Conservation (phyloP, 2,329 filamentous ascomycete genomes). For the Aspergillus sp. region DNA sequence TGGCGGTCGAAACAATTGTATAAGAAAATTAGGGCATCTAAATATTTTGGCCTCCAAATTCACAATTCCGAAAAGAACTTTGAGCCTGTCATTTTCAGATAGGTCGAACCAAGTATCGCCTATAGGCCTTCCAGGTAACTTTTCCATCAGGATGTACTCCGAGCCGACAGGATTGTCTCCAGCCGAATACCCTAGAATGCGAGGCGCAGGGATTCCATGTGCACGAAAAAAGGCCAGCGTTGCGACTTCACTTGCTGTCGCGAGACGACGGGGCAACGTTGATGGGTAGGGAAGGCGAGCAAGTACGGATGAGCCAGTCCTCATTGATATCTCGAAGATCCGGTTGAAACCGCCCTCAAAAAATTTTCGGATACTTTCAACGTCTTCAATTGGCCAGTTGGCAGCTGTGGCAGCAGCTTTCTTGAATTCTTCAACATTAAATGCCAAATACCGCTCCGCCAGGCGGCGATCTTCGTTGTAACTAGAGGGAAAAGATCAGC, state of each 20-base stretch:
- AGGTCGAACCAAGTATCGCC: too few species aligned
- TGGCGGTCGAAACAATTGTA: too few species aligned
- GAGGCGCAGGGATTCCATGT: constrained; percentile 1
- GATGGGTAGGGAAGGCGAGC: constrained; percentile 25
- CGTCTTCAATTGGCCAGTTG: constrained; percentile 4
- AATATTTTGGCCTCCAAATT: too few species aligned
- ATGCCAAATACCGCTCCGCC: constrained; percentile 9
- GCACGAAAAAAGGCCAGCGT: constrained; percentile 9
- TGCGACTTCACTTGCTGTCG: constrained; percentile 17
- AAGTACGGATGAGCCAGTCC: constrained; percentile 18
- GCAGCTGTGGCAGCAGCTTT: constrained; percentile 8
- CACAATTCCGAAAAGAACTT: too few species aligned
- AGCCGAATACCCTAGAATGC: too few species aligned
- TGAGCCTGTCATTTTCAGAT: too few species aligned
- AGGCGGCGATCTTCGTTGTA: constrained; percentile 12
- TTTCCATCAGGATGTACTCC: too few species aligned
- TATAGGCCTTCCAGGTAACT: too few species aligned
- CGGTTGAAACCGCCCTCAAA: constrained; percentile 30
- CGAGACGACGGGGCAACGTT: constrained; percentile 13
- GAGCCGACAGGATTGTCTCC: too few species aligned
- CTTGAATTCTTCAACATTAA: constrained; percentile 13
- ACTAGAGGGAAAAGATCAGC: neutral
- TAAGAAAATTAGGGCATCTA: too few species aligned
- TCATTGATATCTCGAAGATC: constrained; percentile 20
- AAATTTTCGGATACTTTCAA: constrained; percentile 19